Evolutionary conservation across 2,329 filamentous ascomycete genomes (phyloP).

Genomic region (Mollisiaceae sp.): DNA sequence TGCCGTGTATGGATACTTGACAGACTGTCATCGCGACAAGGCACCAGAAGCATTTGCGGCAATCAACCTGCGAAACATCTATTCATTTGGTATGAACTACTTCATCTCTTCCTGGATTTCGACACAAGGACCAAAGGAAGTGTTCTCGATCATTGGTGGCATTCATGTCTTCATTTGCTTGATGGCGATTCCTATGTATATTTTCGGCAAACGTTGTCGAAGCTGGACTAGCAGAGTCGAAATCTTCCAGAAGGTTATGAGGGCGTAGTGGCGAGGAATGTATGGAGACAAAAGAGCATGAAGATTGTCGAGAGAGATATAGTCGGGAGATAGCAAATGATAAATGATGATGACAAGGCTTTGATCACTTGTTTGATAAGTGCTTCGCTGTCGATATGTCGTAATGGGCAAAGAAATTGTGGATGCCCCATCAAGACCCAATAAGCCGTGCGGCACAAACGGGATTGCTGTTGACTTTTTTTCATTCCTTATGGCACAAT

Average conservation of each 20-base stretch:
- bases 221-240: constrained; percentile 41
- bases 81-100: constrained; percentile 45
- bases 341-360: too few relatives aligned
- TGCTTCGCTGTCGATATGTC: too few relatives aligned
- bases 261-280: constrained; percentile 12
- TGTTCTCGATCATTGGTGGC: constrained; percentile 44
- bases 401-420: too few relatives aligned
- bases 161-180: constrained; percentile 45
- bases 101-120: constrained; percentile 45
- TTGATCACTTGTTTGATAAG: too few relatives aligned
- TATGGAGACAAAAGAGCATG: too few relatives aligned
- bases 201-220: constrained; percentile 44
- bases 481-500: too few relatives aligned
- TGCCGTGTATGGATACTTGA: constrained; percentile 46
- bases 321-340: too few relatives aligned
- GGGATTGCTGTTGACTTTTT: too few relatives aligned
- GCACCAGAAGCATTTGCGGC: constrained; percentile 48
- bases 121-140: constrained; percentile 42
- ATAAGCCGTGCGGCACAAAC: too few relatives aligned
- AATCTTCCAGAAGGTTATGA: constrained; percentile 41
- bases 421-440: too few relatives aligned
- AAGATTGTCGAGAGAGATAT: too few relatives aligned
- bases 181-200: constrained; percentile 44
- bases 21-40: constrained; percentile 47
- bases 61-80: constrained; percentile 46